Evolutionary conservation across 139 green algal species (phyloP), one percentile per base, ranked within the genome.

Genomic region (Chlorella sorokiniana): DNA sequence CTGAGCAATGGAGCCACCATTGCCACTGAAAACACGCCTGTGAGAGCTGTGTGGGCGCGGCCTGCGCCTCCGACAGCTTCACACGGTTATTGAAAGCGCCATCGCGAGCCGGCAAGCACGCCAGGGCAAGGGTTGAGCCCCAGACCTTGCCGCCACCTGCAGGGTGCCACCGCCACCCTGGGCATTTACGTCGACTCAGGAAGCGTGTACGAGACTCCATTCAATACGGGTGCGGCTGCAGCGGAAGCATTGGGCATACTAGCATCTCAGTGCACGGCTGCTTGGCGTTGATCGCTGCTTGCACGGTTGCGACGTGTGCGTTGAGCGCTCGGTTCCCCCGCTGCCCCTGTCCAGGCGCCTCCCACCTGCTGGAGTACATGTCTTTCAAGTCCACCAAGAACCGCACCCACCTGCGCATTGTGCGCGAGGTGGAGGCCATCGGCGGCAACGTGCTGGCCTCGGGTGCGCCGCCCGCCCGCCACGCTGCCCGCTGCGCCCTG

Each of bases 331-430:
- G 10, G 6, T 16, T 9, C 67, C 38, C 1, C 42, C 27, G 42
- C 9, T 23, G 1, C 7, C 42, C 3, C 7, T 11, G 9, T 38
- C 14, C 89, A 91, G 94, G 94, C n/a, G 84, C 77, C 27, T 96
- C 92, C 14, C 94, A 98, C 52, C 61, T 99, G 76, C 83, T 99
- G 68, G 96, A 99, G 81, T 95, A 95, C 82, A 91, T 98, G 86
- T 94, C 95, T 7, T 99, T 98, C 82, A 98, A 97, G 79, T 84
- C 89, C 83, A 98, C 94, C 3, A 76, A 61, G 40, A 92, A 97
- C 86, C 85, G 95, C 35, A 95, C 88, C 8, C 84, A 92, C 77
- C 92, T 97, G 84, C 87, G 93, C 11, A 69, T 97, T 18, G 83
- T 92, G 23, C 89, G 93, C 0, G 93, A 97, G 86, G 89, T 98